Evolutionary conservation across 805 yeast genomes (phyloP), one percentile per base, ranked within the genome.

Genomic region (Saturnispora bothae): DNA sequence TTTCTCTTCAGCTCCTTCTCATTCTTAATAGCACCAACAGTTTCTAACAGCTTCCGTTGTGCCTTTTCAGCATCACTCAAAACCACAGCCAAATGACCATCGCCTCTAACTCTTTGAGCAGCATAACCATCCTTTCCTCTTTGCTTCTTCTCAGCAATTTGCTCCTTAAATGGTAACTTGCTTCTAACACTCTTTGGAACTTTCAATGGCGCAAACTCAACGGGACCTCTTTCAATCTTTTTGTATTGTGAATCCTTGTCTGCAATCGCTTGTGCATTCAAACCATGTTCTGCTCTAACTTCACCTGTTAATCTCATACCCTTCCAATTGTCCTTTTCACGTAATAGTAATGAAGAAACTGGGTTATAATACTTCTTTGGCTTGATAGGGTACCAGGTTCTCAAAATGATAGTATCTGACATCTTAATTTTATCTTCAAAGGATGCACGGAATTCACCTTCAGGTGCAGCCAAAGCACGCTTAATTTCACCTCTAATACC

Each of bases 401-500:
- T 78, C 56, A 92, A 64, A 50, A 89, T 78, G 13, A 92, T 73
- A 39, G 84, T 81, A 60, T 92, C 98, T 48, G 92, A 80, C 78
- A 92, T 69, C 39, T 89, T 69, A 28, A 89, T 73, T 62, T 88
- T 89, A 57, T 92, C 99, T 60, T 92, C 99, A 60, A 92, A 92
- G 1, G 96, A 78, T 10, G 98, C 99, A 56, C 99, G 76, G 68
- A 71, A 94, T 57, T 82, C 78, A 10, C 99, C 99, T 36, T 89
- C 97, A 0, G 96, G 96, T 49, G 83, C 82, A 8, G 95, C 74
- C 44, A 92, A 66, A 0, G 97, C 98, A 46, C 96, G 70, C 59
- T 92, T 92, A 51, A 92, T 89, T 59, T 92, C 97, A 60, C 99
- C 99, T 49, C 98, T 69, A 42, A 92, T 85, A 43, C 99, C 98